Evolutionary conservation across 345 rosid genomes (phyloP).

Genomic region (Rhodomyrtus tomentosa): DNA sequence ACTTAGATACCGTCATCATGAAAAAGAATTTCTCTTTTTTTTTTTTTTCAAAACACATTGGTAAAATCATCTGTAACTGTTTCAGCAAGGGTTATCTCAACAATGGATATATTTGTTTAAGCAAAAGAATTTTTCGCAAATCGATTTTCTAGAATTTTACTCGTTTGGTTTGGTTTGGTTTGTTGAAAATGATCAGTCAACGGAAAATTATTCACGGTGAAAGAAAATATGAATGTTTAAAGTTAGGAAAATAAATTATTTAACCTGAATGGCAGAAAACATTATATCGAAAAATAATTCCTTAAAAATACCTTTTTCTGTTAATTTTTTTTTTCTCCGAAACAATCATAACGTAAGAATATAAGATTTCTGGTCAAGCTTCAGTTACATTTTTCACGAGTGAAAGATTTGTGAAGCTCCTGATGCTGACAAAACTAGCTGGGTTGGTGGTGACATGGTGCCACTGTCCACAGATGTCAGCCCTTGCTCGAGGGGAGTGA

Average conservation of each 20-base stretch:
- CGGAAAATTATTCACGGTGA: accelerated
- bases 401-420: neutral
- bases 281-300: neutral
- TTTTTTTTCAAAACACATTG: neutral
- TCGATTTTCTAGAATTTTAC: accelerated
- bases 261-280: accelerated
- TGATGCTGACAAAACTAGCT: neutral
- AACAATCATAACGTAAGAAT: accelerated
- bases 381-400: neutral
- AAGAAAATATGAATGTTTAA: accelerated
- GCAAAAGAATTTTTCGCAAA: accelerated
- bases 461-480: neutral
- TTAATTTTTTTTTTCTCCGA: neutral
- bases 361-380: neutral
- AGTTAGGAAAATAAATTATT: neutral
- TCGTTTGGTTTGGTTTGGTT: neutral
- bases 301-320: neutral
- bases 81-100: neutral
- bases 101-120: neutral
- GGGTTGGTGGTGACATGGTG: neutral
- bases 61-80: neutral
- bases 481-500: neutral
- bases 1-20: accelerated
- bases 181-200: neutral
- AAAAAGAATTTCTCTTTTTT: neutral